Conservation (phyloP, 2,329 filamentous ascomycete genomes). For the Stagonosporopsis cucurbitacearum region DNA sequence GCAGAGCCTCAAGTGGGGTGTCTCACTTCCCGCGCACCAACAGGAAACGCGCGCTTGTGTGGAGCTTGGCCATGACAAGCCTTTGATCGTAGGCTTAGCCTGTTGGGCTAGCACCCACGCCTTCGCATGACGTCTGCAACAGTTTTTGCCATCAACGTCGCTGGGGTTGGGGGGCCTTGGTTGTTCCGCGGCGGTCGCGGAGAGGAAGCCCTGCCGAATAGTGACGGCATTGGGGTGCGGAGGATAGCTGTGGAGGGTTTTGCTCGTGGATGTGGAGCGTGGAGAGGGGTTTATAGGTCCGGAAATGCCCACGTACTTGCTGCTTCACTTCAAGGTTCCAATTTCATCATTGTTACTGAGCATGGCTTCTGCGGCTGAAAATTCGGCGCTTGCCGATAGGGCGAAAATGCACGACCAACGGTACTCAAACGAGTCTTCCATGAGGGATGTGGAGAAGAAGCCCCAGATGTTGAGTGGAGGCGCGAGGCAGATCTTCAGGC, state of each 20-base stretch:
- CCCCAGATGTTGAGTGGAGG: conserved; percentile 31
- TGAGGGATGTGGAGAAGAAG: conserved; percentile 40
- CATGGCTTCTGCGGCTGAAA: conserved; percentile 10
- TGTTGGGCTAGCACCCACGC: conserved; percentile 6
- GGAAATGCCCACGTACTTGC: conserved; percentile 10
- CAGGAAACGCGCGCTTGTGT: conserved; percentile 7
- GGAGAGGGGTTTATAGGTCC: conserved; percentile 13
- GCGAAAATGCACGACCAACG: conserved; percentile 9
- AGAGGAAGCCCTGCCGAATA: conserved; percentile 1
- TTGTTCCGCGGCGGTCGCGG: neutral
- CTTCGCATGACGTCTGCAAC: conserved; percentile 5
- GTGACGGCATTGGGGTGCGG: conserved; percentile 18
- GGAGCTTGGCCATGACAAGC: conserved; percentile 13
- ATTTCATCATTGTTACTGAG: neutral
- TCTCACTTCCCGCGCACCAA: conserved; percentile 11
- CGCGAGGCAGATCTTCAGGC: conserved; percentile 39
- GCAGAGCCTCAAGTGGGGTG: conserved; percentile 13
- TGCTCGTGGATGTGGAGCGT: conserved; percentile 7
- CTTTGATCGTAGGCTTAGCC: conserved; percentile 7
- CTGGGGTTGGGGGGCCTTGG: neutral
- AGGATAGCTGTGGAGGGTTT: conserved; percentile 4
- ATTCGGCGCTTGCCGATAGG: neutral
- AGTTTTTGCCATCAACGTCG: neutral
- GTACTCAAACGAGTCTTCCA: conserved; percentile 32
- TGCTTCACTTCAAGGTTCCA: neutral